Conservation (phyloP, 164 flowering plant genomes). For the Brasenia schreberi region DNA sequence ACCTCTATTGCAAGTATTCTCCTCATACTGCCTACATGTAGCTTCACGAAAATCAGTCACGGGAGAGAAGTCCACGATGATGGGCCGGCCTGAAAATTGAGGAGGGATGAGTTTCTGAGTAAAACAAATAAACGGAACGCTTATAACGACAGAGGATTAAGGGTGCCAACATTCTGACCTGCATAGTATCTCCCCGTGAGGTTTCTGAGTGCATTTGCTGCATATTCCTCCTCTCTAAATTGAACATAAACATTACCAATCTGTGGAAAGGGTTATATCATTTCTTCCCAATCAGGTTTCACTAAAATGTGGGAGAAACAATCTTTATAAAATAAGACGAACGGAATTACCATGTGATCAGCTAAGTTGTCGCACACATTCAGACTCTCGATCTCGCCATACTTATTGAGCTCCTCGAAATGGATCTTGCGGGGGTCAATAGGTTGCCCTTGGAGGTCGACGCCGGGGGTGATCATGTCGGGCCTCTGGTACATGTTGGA, state of each 20-base stretch:
- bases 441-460: slow-evolving; percentile 46
- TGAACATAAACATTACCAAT: slow-evolving; percentile 95
- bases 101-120: background rate
- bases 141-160: background rate
- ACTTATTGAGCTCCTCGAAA: slow-evolving; percentile 79
- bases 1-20: slow-evolving; percentile 78
- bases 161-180: slow-evolving; percentile 20
- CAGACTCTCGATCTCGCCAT: slow-evolving; percentile 76
- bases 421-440: slow-evolving; percentile 51
- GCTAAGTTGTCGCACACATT: slow-evolving; percentile 86
- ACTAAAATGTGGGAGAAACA: background rate
- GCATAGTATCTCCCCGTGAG: slow-evolving; percentile 79
- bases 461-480: slow-evolving; percentile 50
- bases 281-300: background rate
- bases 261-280: slow-evolving; percentile 17
- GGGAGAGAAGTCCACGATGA: slow-evolving; percentile 89
- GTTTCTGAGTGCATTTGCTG: slow-evolving; percentile 59
- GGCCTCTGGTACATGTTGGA: slow-evolving; percentile 76
- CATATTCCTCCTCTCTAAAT: slow-evolving; percentile 82
- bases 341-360: slow-evolving; percentile 68
- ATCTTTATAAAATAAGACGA: background rate
- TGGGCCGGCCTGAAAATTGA: slow-evolving; percentile 56
- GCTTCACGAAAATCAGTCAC: slow-evolving; percentile 96
- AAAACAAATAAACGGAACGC: background rate
- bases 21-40: slow-evolving; percentile 88